Evolutionary conservation across 2,329 filamentous ascomycete genomes (phyloP).

Genomic region (Paracoccidioides lutzii): DNA sequence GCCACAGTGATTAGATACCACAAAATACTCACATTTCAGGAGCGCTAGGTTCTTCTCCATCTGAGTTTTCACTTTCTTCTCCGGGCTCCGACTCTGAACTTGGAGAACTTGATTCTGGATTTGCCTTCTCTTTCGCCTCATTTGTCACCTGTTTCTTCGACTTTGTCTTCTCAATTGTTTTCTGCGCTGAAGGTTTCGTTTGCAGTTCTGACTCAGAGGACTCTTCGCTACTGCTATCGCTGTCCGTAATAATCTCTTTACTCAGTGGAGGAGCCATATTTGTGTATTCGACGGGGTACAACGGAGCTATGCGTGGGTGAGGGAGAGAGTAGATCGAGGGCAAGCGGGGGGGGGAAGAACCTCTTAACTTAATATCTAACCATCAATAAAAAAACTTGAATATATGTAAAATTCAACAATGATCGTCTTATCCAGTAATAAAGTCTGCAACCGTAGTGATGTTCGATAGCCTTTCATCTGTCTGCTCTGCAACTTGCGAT

Average conservation of each 20-base stretch:
- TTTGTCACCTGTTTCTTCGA: constrained; percentile 9
- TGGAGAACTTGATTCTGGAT: constrained; percentile 7
- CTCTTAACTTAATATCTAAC: not conserved
- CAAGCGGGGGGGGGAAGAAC: not conserved
- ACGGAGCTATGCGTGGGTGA: not conserved
- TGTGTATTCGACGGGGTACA: not conserved
- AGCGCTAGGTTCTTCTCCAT: not conserved
- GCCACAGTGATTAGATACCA: not conserved
- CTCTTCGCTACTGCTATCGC: constrained; percentile 9
- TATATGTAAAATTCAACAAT: not conserved
- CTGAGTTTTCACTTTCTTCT: constrained; percentile 9
- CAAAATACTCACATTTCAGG: not conserved
- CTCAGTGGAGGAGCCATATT: constrained; percentile 18
- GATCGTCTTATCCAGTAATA: not conserved
- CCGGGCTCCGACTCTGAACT: constrained; percentile 9
- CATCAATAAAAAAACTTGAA: not conserved
- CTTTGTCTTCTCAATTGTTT: not conserved
- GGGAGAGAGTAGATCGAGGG: not conserved
- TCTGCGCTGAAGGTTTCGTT: not conserved
- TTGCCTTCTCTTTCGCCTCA: not conserved
- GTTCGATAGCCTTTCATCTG: not conserved
- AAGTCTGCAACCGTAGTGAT: not conserved
- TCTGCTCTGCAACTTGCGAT: not conserved
- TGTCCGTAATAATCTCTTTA: constrained; percentile 14
- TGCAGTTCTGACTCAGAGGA: constrained; percentile 4